Evolutionary conservation across 2,329 filamentous ascomycete species (phyloP).

Genomic region (Stagonosporopsis cucurbitacearum): DNA sequence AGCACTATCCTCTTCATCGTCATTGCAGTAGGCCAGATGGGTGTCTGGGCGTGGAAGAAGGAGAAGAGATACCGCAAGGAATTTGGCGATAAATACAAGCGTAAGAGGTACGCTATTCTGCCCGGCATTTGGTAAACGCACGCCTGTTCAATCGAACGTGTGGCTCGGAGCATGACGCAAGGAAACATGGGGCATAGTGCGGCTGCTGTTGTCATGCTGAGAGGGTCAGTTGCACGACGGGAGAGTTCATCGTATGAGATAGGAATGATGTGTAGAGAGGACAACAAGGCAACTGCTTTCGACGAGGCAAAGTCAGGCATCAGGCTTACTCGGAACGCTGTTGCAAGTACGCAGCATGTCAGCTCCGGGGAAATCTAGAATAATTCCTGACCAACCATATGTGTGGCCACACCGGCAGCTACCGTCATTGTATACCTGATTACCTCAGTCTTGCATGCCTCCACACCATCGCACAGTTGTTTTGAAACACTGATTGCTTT

Average conservation of each 20-base stretch:
- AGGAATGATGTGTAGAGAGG: neutral
- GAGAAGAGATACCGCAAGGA: constrained; percentile 88
- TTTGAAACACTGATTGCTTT: neutral
- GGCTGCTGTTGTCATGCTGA: constrained; percentile 5
- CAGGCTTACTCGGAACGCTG: constrained; percentile 1
- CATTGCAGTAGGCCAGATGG: constrained; percentile 81
- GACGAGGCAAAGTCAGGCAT: constrained; percentile 2
- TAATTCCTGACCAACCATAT: constrained; percentile 6
- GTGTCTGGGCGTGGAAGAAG: constrained; percentile 87
- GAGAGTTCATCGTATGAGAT: neutral
- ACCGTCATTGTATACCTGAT: neutral
- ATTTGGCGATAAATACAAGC: constrained; percentile 93
- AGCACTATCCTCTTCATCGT: constrained; percentile 77
- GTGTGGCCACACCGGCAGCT: neutral
- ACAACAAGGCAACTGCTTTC: neutral
- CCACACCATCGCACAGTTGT: neutral
- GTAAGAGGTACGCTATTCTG: constrained; percentile 84
- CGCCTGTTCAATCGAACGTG: constrained; percentile 2
- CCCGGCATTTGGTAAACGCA: constrained; percentile 71
- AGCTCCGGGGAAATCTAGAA: constrained; percentile 3
- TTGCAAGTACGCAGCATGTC: constrained; percentile 3
- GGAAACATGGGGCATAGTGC: too few relatives aligned
- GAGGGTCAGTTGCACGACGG: neutral
- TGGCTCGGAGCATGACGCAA: constrained; percentile 10
- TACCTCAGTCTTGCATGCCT: neutral